A percentile compares a stretch with the other conserved stretches of the same genome.
phyloP scores from a whole-genome alignment of 2,329 filamentous ascomycete genomes.

The Moelleriella libera region DNA sequence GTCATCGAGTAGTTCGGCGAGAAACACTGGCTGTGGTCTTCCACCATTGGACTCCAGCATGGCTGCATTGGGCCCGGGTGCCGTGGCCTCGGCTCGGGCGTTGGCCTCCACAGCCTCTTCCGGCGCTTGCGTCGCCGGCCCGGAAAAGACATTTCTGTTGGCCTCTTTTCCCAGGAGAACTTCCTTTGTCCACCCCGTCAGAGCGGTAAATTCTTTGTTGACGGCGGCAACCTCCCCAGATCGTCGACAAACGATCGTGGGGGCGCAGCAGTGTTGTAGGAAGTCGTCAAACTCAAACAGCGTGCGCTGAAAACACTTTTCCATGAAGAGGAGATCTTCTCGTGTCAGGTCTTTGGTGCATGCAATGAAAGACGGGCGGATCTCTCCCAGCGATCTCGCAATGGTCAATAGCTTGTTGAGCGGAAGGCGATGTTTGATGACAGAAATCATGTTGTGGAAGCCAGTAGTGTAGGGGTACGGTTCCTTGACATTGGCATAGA shows the following conservation, averaged over 20 bases:
- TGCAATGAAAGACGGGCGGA: conserved; percentile 84
- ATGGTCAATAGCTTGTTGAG: conserved; percentile 67
- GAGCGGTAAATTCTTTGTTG: conserved; percentile 90
- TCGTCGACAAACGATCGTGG: conserved; percentile 79
- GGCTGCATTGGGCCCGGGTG: conserved; percentile 34
- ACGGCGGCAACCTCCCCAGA: conserved; percentile 92
- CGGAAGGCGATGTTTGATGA: conserved; percentile 66
- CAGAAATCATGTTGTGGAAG: conserved; percentile 76
- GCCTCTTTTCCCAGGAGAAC: conserved; percentile 76
- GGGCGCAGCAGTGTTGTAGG: conserved; percentile 75
- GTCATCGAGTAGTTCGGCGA: conserved; percentile 86
- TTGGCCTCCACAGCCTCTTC: conserved; percentile 19
- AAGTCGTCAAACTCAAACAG: conserved; percentile 90
- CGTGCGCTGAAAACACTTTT: conserved; percentile 89
- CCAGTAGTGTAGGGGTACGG: conserved; percentile 84
- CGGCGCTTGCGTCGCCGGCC: conserved; percentile 16
- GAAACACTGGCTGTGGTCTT: conserved; percentile 64
- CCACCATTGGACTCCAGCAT: conserved; percentile 29
- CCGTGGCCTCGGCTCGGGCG: conserved; percentile 27
- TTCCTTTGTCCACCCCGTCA: conserved; percentile 89
- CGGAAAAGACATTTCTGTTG: conserved; percentile 76
- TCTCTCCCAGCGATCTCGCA: conserved; percentile 74
- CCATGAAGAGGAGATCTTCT: conserved; percentile 91
- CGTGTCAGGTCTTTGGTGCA: conserved; percentile 79
- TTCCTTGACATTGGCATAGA: conserved; percentile 81